Conservation (phyloP, 2,329 filamentous ascomycete genomes). For the Aspergillus novoparasiticus region DNA sequence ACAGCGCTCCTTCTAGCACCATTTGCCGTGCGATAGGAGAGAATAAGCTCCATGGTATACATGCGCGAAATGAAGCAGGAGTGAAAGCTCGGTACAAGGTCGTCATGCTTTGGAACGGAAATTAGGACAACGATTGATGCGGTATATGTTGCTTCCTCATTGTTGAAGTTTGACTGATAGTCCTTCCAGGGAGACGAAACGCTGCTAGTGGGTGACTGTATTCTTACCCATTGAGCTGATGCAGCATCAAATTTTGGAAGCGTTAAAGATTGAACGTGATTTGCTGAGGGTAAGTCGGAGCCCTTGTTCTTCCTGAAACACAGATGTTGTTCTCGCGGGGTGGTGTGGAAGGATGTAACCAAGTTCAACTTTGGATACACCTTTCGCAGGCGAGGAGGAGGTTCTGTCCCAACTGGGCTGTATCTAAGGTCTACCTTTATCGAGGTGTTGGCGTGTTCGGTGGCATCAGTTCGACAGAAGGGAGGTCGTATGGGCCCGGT, state of each 20-base stretch:
- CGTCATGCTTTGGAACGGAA: background rate
- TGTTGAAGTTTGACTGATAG: background rate
- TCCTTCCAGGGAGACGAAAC: rapidly evolving
- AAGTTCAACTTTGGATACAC: background rate
- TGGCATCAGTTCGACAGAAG: background rate
- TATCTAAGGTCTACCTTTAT: background rate
- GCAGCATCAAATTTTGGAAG: background rate
- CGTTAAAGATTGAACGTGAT: background rate
- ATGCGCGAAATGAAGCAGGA: background rate
- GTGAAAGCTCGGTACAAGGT: background rate
- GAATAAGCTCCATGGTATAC: background rate
- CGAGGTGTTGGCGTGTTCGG: background rate
- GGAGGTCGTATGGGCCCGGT: background rate
- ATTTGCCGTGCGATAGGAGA: background rate
- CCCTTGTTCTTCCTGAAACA: background rate
- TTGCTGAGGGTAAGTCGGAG: background rate
- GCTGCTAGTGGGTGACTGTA: background rate
- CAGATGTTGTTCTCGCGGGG: background rate
- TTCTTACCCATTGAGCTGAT: background rate
- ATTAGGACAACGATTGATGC: background rate
- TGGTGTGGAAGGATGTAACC: background rate
- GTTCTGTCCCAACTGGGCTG: background rate
- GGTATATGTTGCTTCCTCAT: background rate
- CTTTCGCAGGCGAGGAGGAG: background rate
- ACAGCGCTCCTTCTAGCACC: background rate